Percentiles rank a stretch among this genome's conserved stretches.
These are phyloP conservation scores for Fusarium tricinctum DNA, from an alignment of 2,329 filamentous ascomycete species.

Conservation along the genomic window DNA sequence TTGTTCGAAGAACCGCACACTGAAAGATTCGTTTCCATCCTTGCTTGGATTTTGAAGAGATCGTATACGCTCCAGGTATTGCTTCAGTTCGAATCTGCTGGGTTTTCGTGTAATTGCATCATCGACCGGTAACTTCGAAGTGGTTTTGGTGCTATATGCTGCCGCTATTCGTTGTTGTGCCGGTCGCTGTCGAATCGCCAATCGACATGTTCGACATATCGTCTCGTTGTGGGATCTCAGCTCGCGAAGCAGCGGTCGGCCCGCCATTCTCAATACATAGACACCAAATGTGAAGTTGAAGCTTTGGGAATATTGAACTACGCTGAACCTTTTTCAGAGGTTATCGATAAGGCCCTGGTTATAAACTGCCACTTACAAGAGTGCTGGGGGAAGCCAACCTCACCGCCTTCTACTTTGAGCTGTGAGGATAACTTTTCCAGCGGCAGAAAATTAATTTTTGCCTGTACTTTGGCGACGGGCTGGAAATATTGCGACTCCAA, in stretches of 20 bases:
- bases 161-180: slow-evolving; percentile 47
- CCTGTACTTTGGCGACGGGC: slow-evolving; percentile 18
- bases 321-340: slow-evolving; percentile 44
- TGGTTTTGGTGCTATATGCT: slow-evolving; percentile 52
- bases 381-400: background rate
- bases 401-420: slow-evolving; percentile 52
- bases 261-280: slow-evolving; percentile 52
- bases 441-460: slow-evolving; percentile 59
- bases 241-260: slow-evolving; percentile 55
- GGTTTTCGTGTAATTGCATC: slow-evolving; percentile 46
- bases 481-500: slow-evolving; percentile 42
- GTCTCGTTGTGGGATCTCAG: slow-evolving; percentile 54
- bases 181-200: slow-evolving; percentile 49
- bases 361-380: slow-evolving; percentile 29
- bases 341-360: slow-evolving; percentile 53
- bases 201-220: slow-evolving; percentile 57
- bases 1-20: slow-evolving; percentile 65
- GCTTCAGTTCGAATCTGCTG: slow-evolving; percentile 46
- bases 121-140: slow-evolving; percentile 31
- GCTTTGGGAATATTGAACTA: slow-evolving; percentile 21
- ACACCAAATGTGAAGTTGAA: slow-evolving; percentile 13
- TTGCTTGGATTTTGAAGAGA: slow-evolving; percentile 44
- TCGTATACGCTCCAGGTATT: slow-evolving; percentile 50
- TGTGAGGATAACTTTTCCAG: slow-evolving; percentile 30
- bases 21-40: slow-evolving; percentile 43